phyloP scores from a whole-genome alignment of 371 early-diverging fungal species.

The Chytridiales sp. region DNA sequence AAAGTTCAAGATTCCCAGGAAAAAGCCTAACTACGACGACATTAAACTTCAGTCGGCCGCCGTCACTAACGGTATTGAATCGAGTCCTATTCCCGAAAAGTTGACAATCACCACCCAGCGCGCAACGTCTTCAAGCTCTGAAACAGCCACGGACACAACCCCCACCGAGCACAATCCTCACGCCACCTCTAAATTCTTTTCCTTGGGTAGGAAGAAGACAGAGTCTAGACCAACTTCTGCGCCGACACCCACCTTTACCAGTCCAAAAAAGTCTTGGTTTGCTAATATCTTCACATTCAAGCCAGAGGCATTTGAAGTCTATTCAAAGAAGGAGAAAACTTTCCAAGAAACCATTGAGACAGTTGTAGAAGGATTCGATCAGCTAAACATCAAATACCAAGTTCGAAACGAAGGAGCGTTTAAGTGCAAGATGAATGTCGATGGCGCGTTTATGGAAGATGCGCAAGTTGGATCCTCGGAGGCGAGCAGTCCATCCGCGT shows the following conservation, averaged over 20 bases:
- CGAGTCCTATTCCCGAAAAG: not conserved
- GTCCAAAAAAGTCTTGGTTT: conserved; percentile 46
- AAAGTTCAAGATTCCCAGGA: too few relatives aligned
- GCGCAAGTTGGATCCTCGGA: too few relatives aligned
- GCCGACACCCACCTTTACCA: conserved; percentile 34
- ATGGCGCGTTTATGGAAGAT: too few relatives aligned
- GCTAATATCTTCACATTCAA: conserved; percentile 41
- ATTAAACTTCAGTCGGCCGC: not conserved
- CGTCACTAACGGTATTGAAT: not conserved
- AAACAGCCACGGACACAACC: too few relatives aligned
- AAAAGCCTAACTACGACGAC: too few relatives aligned
- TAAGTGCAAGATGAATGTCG: conserved; percentile 52
- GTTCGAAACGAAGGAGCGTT: conserved; percentile 33
- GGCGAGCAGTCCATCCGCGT: too few relatives aligned
- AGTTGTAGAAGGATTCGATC: not conserved
- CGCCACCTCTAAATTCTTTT: too few relatives aligned
- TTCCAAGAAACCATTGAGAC: conserved; percentile 3
- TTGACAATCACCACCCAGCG: conserved; percentile 26
- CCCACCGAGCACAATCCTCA: too few relatives aligned
- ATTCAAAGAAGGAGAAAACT: not conserved
- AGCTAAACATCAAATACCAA: conserved; percentile 31
- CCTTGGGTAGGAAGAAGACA: too few relatives aligned
- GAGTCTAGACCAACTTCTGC: too few relatives aligned
- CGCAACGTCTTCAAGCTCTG: too few relatives aligned
- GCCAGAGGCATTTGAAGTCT: conserved; percentile 31